Conservation (phyloP, 1,139 yeast genomes). For the Hemisphaericaspora xylofermentans region DNA sequence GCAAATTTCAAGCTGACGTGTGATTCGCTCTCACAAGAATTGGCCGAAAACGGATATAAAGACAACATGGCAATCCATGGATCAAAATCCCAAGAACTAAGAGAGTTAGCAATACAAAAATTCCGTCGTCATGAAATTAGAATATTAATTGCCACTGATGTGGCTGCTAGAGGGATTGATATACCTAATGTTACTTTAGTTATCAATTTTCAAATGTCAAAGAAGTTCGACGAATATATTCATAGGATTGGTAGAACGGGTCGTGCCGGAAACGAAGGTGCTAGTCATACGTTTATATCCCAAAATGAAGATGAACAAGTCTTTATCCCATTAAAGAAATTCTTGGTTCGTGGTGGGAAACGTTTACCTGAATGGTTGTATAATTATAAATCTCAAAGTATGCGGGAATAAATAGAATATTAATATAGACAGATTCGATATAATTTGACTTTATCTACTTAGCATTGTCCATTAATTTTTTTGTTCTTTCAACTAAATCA, state of each 20-base stretch:
- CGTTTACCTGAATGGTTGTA: constrained; percentile 54
- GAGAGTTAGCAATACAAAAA: constrained; percentile 73
- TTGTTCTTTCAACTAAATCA: constrained; percentile 9
- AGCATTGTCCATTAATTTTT: constrained; percentile 1
- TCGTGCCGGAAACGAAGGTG: constrained; percentile 82
- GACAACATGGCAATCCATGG: constrained; percentile 75
- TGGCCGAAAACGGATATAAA: constrained; percentile 44
- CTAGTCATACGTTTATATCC: constrained; percentile 64
- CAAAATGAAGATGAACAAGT: constrained; percentile 57
- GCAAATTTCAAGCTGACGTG: constrained; percentile 76
- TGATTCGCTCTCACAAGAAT: constrained; percentile 56
- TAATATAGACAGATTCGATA: too few relatives aligned
- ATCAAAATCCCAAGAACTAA: constrained; percentile 78
- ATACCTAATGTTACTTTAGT: constrained; percentile 83
- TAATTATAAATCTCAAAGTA: constrained; percentile 24
- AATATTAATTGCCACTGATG: constrained; percentile 86
- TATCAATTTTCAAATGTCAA: constrained; percentile 81
- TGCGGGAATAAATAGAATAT: constrained; percentile 6
- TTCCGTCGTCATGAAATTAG: constrained; percentile 62
- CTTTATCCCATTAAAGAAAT: constrained; percentile 50
- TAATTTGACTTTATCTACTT: too few relatives aligned
- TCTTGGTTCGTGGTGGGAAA: constrained; percentile 49
- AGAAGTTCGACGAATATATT: constrained; percentile 75
- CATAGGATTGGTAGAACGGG: constrained; percentile 98
- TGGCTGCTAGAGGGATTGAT: constrained; percentile 96